Evolutionary conservation across 2,329 filamentous ascomycete genomes (phyloP), one percentile per base, ranked within the genome.

Genomic region (Scytalidium lignicola): DNA sequence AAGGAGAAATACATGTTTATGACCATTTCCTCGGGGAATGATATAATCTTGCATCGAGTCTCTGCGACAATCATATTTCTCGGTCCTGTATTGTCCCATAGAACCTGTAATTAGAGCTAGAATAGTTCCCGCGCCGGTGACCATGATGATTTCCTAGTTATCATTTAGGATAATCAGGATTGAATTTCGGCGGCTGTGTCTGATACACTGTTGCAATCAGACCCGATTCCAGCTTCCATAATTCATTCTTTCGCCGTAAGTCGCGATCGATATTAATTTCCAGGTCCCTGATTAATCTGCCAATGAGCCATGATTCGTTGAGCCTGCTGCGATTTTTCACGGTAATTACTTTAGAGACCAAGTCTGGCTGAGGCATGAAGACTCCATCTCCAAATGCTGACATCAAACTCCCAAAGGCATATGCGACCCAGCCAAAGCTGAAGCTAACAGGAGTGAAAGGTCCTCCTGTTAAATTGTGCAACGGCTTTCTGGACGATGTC

Each of bases 301-400:
- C 71, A 9, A 75, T 55, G 3, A 74, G 58, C 71, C 71, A 75
- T 18, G 58, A 65, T 12, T 59, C 58, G 47, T 74, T 74, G 2
- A 64, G 59, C 1, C 69, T 62, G 50, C 69, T 68, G 1, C 70
- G 67, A 15, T 55, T 67, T 18, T 60, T 54, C 5, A 55, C 57
- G 50, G 71, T 70, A 44, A 72, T 65, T 17, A 73, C 63, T 5
- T 56, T 54, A 44, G 56, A 57, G 1, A 52, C n/a, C 43, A 49
- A 59, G 54, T 73, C 66, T 46, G 70, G 52, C 26, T 55, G 46
- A 7, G 69, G 70, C 55, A 67, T 59, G 8, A 66, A 53, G 28
- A 45, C 58, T 28, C 59, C 58, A 23, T 64, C 60, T 15, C 64
- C 64, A 12, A 67, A 50, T 17, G 55, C 59, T 6, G 51, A 42